Percentiles rank a stretch among this genome's conserved stretches.
Evolutionary conservation across 1,284 basidiomycete genomes (phyloP).

Genomic region (Fomitopsis palustris): DNA sequence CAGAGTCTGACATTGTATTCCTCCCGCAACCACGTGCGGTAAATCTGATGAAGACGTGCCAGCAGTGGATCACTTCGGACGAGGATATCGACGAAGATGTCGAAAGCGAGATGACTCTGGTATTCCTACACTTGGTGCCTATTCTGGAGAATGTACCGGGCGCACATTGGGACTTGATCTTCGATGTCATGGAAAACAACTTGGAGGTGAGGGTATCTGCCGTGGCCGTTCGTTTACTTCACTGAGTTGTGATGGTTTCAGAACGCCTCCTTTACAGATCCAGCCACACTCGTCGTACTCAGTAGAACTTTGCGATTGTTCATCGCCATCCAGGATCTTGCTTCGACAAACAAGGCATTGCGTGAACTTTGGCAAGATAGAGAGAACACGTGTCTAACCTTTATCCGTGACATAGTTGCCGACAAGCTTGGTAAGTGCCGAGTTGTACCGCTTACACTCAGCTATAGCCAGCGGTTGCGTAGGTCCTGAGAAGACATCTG

Average conservation of each 20-base stretch:
- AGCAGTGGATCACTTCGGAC: slow-evolving; percentile 81
- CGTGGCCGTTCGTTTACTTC: neutral
- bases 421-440: slow-evolving; percentile 44
- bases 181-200: slow-evolving; percentile 87
- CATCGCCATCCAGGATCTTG: slow-evolving; percentile 67
- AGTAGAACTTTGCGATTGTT: slow-evolving; percentile 71
- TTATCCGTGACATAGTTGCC: slow-evolving; percentile 59
- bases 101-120: slow-evolving; percentile 70
- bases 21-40: slow-evolving; percentile 85
- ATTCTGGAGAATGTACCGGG: slow-evolving; percentile 88
- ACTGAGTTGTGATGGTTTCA: slow-evolving; percentile 24
- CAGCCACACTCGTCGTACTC: slow-evolving; percentile 57
- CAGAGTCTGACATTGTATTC: slow-evolving; percentile 81
- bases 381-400: slow-evolving; percentile 46
- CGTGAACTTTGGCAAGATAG: slow-evolving; percentile 68
- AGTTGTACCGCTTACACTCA: neutral
- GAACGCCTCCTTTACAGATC: slow-evolving; percentile 62
- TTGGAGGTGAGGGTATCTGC: slow-evolving; percentile 64
- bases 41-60: slow-evolving; percentile 85
- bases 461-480: neutral
- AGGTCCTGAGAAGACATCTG: slow-evolving; percentile 39
- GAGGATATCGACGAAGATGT: slow-evolving; percentile 73
- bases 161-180: slow-evolving; percentile 89
- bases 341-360: slow-evolving; percentile 70
- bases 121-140: slow-evolving; percentile 80